Evolutionary conservation across 1,284 basidiomycete species (phyloP).

Genomic region (Neolentinus lepideus): DNA sequence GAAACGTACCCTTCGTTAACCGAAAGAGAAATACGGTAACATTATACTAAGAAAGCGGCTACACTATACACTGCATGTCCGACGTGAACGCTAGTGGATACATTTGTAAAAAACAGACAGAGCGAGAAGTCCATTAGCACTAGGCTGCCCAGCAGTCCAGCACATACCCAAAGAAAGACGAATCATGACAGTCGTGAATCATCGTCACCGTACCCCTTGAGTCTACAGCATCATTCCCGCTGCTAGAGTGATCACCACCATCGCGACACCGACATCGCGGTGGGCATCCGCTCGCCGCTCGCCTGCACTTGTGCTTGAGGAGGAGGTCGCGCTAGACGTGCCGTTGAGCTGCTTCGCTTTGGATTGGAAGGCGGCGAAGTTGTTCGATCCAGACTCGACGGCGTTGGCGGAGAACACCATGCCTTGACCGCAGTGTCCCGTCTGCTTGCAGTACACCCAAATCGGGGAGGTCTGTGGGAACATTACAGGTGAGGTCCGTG

Average conservation of each 20-base stretch:
- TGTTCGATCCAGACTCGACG: constrained; percentile 42
- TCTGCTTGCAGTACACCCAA: constrained; percentile 40
- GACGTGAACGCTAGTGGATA: background rate
- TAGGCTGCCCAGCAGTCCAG: background rate
- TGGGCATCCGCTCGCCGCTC: constrained; percentile 2
- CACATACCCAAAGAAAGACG: constrained; percentile 1
- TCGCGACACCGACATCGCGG: constrained; percentile 10
- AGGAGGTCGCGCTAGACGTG: constrained; percentile 15
- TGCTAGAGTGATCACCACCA: constrained; percentile 8
- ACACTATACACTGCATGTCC: background rate
- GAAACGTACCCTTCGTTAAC: background rate
- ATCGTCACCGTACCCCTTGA: background rate
- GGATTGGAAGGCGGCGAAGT: constrained; percentile 48
- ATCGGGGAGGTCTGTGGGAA: constrained; percentile 23
- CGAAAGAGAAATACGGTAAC: background rate
- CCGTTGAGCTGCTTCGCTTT: constrained; percentile 36
- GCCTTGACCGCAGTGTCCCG: constrained; percentile 46
- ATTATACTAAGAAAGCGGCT: background rate
- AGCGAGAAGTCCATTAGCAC: background rate
- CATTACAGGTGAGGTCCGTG: background rate
- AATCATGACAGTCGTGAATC: constrained; percentile 5
- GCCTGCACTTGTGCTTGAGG: constrained; percentile 6
- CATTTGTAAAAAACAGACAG: background rate
- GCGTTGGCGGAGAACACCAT: constrained; percentile 67
- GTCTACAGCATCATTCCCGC: constrained; percentile 10